A percentile compares a stretch with the other conserved stretches of the same genome.
Evolutionary conservation across 768 basidiomycete species (phyloP).

Genomic region (Pholiota conissans): DNA sequence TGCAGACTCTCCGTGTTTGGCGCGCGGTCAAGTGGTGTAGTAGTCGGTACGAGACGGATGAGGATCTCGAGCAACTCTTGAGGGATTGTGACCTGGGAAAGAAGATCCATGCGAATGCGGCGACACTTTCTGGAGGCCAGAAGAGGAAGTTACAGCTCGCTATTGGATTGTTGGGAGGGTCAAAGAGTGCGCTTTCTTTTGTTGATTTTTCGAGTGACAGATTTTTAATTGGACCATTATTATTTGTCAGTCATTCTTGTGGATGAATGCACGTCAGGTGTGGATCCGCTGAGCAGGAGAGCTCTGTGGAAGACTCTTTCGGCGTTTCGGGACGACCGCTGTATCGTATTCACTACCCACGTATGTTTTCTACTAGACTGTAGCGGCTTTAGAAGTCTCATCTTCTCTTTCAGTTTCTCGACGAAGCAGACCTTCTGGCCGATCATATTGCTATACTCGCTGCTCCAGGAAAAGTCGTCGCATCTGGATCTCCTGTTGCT

Average conservation of each 20-base stretch:
- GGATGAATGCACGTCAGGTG: constrained; percentile 76
- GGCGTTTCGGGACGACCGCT: constrained; percentile 61
- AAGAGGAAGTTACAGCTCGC: constrained; percentile 83
- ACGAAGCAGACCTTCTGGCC: constrained; percentile 78
- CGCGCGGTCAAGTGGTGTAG: constrained; percentile 72
- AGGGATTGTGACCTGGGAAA: constrained; percentile 71
- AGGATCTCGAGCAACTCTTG: constrained; percentile 63
- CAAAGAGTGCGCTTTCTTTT: constrained; percentile 44
- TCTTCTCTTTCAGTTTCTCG: constrained; percentile 52
- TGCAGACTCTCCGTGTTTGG: constrained; percentile 75
- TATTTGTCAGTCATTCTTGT: constrained; percentile 48
- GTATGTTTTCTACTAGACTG: constrained; percentile 32
- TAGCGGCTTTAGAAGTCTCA: not conserved
- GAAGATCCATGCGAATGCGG: constrained; percentile 67
- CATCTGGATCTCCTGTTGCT: constrained; percentile 68
- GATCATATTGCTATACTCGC: constrained; percentile 76
- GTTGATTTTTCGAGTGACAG: no score
- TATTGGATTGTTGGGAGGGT: constrained; percentile 75
- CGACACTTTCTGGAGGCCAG: constrained; percentile 75
- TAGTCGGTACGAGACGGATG: constrained; percentile 45
- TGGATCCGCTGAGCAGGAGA: constrained; percentile 78
- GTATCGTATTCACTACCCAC: constrained; percentile 79
- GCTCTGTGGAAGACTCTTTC: constrained; percentile 77
- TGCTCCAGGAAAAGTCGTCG: constrained; percentile 76
- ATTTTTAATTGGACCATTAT: no score